These are phyloP conservation scores for Rhizophagus sp. DNA, from an alignment of 192 early-diverging fungal species.

Conservation along the genomic window DNA sequence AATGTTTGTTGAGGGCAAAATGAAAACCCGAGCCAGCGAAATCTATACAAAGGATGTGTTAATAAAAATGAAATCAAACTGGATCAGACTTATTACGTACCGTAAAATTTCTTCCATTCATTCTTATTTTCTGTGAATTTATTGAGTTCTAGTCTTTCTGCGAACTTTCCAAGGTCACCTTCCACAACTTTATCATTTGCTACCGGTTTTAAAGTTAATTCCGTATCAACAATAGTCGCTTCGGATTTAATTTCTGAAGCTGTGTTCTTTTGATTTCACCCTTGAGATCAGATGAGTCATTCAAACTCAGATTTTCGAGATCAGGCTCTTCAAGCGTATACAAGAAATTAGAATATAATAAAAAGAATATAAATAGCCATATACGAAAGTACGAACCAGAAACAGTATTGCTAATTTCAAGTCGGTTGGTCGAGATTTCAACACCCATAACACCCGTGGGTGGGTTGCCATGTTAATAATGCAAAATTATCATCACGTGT, in stretches of 20 bases:
- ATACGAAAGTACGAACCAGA: slow-evolving; percentile 22
- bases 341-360: slow-evolving; percentile 31
- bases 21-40: slow-evolving; percentile 13
- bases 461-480: too few relatives aligned
- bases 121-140: slow-evolving; percentile 25
- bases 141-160: slow-evolving; percentile 21
- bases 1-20: slow-evolving; percentile 6
- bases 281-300: too few relatives aligned
- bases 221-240: slow-evolving; percentile 13
- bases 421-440: neutral
- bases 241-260: slow-evolving; percentile 18
- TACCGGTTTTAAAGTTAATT: slow-evolving; percentile 27
- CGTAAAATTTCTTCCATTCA: slow-evolving; percentile 20
- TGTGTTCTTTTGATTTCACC: neutral
- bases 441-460: too few relatives aligned
- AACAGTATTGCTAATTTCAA: slow-evolving; percentile 19
- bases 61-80: slow-evolving; percentile 24
- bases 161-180: neutral
- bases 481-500: too few relatives aligned
- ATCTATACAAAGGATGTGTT: slow-evolving; percentile 19
- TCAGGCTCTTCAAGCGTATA: slow-evolving; percentile 13
- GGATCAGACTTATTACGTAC: slow-evolving; percentile 18
- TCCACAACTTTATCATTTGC: neutral
- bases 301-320: too few relatives aligned
- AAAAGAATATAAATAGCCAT: slow-evolving; percentile 26